Conservation (phyloP, 1,139 yeast species). For the Torulaspora globosa region DNA sequence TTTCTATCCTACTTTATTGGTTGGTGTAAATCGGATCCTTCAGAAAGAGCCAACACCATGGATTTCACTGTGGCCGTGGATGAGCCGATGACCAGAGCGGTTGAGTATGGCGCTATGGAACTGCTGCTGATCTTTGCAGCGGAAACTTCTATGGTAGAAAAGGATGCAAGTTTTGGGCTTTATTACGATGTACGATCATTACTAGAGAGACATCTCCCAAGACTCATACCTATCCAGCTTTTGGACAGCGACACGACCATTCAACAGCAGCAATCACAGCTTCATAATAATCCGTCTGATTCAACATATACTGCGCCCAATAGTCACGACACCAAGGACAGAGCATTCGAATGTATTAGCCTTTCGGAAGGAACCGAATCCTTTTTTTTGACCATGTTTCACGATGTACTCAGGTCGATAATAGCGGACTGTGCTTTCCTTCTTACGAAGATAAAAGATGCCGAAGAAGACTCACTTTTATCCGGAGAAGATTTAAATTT, state of each 20-base stretch:
- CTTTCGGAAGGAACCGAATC: constrained; percentile 29
- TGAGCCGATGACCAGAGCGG: constrained; percentile 49
- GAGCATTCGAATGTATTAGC: constrained; percentile 9
- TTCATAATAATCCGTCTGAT: background rate
- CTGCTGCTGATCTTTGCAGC: constrained; percentile 67
- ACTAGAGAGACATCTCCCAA: constrained; percentile 63
- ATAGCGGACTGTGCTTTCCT: constrained; percentile 74
- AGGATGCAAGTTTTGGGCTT: constrained; percentile 41
- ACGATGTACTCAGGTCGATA: constrained; percentile 55
- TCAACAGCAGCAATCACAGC: constrained; percentile 9
- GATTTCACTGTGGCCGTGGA: constrained; percentile 48
- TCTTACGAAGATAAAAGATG: constrained; percentile 72
- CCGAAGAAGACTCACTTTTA: constrained; percentile 77
- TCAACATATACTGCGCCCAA: constrained; percentile 16
- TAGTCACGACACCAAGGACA: constrained; percentile 1
- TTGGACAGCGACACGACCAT: constrained; percentile 42
- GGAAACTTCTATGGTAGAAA: constrained; percentile 49
- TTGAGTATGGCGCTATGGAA: constrained; percentile 74
- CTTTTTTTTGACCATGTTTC: constrained; percentile 39
- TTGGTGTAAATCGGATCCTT: constrained; percentile 58
- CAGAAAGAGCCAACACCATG: constrained; percentile 39
- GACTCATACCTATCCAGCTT: constrained; percentile 46
- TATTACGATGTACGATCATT: constrained; percentile 65
- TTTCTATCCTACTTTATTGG: constrained; percentile 63
- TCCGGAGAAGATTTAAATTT: constrained; percentile 46